These are phyloP conservation scores for Corchorus capsularis DNA, from an alignment of 345 rosid genomes.

Conservation along the genomic window DNA sequence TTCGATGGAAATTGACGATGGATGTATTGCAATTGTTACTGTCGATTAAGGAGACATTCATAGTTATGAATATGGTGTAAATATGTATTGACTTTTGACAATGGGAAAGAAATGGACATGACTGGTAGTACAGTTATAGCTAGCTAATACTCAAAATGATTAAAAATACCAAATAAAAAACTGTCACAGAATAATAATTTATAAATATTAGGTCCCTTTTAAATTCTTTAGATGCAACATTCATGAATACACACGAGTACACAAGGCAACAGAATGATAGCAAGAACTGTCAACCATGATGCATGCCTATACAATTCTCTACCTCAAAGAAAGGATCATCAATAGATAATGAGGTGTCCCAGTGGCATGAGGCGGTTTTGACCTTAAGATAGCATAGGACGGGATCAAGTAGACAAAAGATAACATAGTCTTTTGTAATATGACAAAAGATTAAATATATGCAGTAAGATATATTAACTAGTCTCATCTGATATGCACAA, in stretches of 20 bases:
- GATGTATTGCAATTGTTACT: slow-evolving; percentile 63
- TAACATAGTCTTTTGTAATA: too few species aligned
- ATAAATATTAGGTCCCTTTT: neutral
- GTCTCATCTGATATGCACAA: neutral
- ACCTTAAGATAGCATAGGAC: neutral
- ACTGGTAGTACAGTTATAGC: neutral
- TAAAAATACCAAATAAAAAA: neutral
- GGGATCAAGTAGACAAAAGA: neutral
- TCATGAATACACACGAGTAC: neutral
- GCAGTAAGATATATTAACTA: neutral
- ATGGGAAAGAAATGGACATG: neutral
- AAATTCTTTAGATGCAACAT: neutral
- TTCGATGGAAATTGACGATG: slow-evolving; percentile 51
- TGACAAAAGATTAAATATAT: neutral
- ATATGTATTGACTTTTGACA: neutral
- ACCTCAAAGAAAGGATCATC: slow-evolving; percentile 4
- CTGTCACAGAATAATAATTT: neutral
- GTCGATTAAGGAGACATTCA: slow-evolving; percentile 25
- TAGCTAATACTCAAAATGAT: neutral
- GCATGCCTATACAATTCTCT: slow-evolving; percentile 15
- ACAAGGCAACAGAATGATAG: slow-evolving; percentile 8
- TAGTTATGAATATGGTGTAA: slow-evolving; percentile 14
- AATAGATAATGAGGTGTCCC: neutral
- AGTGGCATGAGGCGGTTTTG: slow-evolving; percentile 3
- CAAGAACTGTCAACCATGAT: slow-evolving; percentile 9